These are phyloP conservation scores for Silene conica DNA, from an alignment of 148 eudicot species.

Conservation along the genomic window DNA sequence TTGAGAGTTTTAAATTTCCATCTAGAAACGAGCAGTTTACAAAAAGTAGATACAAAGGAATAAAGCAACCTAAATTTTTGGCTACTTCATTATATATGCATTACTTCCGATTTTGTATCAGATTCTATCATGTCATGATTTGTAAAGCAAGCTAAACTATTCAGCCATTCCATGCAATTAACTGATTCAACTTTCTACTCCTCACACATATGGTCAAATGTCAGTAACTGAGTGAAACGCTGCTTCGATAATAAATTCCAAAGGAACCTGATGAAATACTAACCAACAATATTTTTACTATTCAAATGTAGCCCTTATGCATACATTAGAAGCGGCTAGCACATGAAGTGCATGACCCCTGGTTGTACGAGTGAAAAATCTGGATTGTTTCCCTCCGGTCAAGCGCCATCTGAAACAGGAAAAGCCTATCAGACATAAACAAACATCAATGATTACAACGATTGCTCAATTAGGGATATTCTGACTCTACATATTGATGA, in stretches of 20 bases:
- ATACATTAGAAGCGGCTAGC: slow-evolving; percentile 31
- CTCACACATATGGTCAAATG: background rate
- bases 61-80: background rate
- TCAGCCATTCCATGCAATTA: background rate
- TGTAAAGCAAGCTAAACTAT: background rate
- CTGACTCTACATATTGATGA: background rate
- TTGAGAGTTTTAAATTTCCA: background rate
- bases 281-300: slow-evolving; percentile 45
- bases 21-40: background rate
- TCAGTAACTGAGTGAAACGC: background rate
- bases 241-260: slow-evolving; percentile 21
- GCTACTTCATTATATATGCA: background rate
- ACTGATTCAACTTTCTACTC: background rate
- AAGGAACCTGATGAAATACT: slow-evolving; percentile 35
- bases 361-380: slow-evolving; percentile 15
- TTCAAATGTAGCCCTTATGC: slow-evolving; percentile 40
- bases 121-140: background rate
- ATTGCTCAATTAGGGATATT: background rate
- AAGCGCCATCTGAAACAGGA: slow-evolving; percentile 28
- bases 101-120: background rate
- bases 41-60: background rate
- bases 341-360: slow-evolving; percentile 25
- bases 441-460: background rate
- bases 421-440: slow-evolving; percentile 9
- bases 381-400: slow-evolving; percentile 22